Conservation (phyloP, 176 grass and related monocot genomes). For the Musa troglodytarum region DNA sequence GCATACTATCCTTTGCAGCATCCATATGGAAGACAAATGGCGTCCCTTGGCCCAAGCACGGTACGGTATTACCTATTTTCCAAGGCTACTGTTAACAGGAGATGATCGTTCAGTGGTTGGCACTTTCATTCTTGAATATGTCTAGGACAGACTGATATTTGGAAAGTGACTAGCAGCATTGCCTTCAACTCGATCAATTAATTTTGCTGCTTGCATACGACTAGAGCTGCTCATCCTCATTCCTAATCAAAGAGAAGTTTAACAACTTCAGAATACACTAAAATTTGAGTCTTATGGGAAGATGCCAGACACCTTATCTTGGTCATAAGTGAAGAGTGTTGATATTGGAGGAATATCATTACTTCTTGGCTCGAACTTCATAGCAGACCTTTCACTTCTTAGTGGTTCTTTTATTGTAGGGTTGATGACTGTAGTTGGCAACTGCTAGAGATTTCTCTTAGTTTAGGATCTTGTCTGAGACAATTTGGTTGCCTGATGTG, state of each 20-base stretch:
- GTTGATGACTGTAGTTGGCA: neutral
- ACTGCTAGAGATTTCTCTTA: neutral
- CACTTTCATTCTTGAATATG: neutral
- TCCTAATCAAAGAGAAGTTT: neutral
- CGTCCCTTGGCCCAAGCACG: constrained; percentile 44
- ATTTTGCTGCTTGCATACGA: neutral
- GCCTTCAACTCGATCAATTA: neutral
- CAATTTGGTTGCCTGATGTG: neutral
- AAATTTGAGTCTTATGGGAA: too few species aligned
- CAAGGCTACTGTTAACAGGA: neutral
- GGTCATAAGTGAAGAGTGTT: too few species aligned
- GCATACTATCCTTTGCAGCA: constrained; percentile 39
- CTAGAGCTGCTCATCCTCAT: neutral
- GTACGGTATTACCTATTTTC: constrained; percentile 32
- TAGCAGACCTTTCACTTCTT: too few species aligned
- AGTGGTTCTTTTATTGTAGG: neutral
- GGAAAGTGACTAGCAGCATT: too few species aligned
- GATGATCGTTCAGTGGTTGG: neutral
- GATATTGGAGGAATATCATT: too few species aligned
- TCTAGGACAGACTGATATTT: too few species aligned
- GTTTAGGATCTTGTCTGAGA: neutral
- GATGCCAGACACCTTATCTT: too few species aligned
- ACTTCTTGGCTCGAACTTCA: too few species aligned
- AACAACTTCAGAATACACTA: neutral
- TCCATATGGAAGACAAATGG: constrained; percentile 43